phyloP scores from a whole-genome alignment of 768 basidiomycete species.

The Tephrocybe sp. region DNA sequence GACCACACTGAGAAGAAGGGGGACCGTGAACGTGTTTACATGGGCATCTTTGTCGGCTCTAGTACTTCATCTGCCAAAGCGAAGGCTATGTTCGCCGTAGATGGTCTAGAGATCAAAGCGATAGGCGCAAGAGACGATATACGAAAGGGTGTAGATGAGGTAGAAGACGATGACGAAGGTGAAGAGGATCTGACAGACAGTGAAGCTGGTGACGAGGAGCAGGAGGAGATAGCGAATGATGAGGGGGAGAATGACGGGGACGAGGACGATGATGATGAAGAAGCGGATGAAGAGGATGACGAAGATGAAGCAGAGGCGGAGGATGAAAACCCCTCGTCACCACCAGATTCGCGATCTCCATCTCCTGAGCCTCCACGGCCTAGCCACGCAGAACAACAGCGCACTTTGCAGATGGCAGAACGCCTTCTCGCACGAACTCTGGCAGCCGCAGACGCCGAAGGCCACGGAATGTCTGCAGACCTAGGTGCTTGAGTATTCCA shows the following conservation, averaged over 20 bases:
- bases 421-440: slow-evolving; percentile 33
- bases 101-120: slow-evolving; percentile 55
- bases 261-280: slow-evolving; percentile 11
- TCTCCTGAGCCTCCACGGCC: slow-evolving; percentile 4
- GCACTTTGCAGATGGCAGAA: slow-evolving; percentile 28
- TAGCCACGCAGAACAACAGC: slow-evolving; percentile 24
- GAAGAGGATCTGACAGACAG: no score
- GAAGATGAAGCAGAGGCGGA: background rate
- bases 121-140: slow-evolving; percentile 36
- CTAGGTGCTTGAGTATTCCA: slow-evolving; percentile 26
- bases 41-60: slow-evolving; percentile 67
- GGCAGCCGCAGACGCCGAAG: slow-evolving; percentile 27
- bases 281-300: slow-evolving; percentile 13
- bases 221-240: slow-evolving; percentile 14
- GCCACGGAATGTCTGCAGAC: slow-evolving; percentile 27
- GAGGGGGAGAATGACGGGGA: slow-evolving; percentile 14
- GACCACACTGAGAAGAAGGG: background rate
- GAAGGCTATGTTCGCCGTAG: slow-evolving; percentile 58
- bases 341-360: slow-evolving; percentile 10
- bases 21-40: slow-evolving; percentile 38
- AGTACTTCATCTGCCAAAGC: slow-evolving; percentile 60
- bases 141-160: slow-evolving; percentile 21
- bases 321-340: background rate
- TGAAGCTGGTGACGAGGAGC: no score
- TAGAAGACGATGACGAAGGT: slow-evolving; percentile 14